These are phyloP conservation scores for Camelina neglecta DNA, from an alignment of 345 rosid genomes.

Conservation along the genomic window DNA sequence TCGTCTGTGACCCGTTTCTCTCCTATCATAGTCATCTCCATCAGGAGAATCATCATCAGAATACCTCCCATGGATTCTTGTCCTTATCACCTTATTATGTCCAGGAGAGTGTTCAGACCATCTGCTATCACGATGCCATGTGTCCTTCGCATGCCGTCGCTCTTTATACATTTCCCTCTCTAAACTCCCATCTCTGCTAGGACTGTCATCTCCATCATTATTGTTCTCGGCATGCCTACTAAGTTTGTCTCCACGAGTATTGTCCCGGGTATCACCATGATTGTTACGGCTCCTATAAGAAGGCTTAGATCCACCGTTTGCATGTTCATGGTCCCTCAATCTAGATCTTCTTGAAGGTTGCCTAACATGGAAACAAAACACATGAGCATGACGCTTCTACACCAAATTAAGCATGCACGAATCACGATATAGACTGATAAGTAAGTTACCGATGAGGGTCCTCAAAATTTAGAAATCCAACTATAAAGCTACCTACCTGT, in stretches of 20 bases:
- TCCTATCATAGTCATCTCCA: slow-evolving; percentile 22
- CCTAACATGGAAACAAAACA: slow-evolving; percentile 47
- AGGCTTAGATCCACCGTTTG: slow-evolving; percentile 23
- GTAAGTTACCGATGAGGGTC: slow-evolving; percentile 16
- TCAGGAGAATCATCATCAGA: slow-evolving; percentile 42
- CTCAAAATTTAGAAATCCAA: slow-evolving; percentile 8
- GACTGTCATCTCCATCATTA: slow-evolving; percentile 43
- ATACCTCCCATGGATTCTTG: slow-evolving; percentile 39
- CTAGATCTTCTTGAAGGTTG: slow-evolving; percentile 55
- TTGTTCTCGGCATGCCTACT: slow-evolving; percentile 22
- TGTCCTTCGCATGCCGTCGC: slow-evolving; percentile 35
- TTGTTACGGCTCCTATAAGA: slow-evolving; percentile 43
- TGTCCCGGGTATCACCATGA: slow-evolving; percentile 38
- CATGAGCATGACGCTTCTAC: slow-evolving; percentile 24
- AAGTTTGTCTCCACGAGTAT: slow-evolving; percentile 21
- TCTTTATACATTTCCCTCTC: slow-evolving; percentile 43
- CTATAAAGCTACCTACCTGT: slow-evolving; percentile 47
- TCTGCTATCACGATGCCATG: slow-evolving; percentile 31
- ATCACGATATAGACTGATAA: neutral
- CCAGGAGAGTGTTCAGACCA: slow-evolving; percentile 46
- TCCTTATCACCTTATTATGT: slow-evolving; percentile 22
- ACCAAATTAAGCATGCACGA: neutral
- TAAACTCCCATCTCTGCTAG: slow-evolving; percentile 47
- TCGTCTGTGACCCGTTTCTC: slow-evolving; percentile 8
- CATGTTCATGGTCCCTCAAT: slow-evolving; percentile 49